Percentiles rank a stretch among this genome's conserved stretches.
Evolutionary conservation across 2,329 filamentous ascomycete species (phyloP).

Genomic region (Apiospora hydei): DNA sequence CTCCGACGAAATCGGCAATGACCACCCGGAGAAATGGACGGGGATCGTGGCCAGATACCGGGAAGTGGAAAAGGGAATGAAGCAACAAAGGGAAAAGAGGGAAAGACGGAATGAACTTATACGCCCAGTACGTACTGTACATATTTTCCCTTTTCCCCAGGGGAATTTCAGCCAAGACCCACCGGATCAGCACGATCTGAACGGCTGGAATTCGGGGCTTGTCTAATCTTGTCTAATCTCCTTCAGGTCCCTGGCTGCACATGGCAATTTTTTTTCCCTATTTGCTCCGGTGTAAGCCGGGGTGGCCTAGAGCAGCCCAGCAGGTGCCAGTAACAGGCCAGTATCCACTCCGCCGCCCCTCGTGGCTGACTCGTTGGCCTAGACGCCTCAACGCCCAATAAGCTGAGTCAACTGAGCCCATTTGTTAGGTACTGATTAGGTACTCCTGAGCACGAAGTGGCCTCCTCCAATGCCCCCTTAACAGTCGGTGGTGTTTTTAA

Average conservation of each 20-base stretch:
- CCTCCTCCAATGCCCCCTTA: neutral
- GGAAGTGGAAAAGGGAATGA: neutral
- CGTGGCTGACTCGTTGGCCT: constrained; percentile 24
- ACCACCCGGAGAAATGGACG: constrained; percentile 6
- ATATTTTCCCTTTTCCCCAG: constrained; percentile 5
- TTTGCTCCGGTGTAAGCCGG: constrained; percentile 3
- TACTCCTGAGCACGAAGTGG: neutral
- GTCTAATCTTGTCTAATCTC: neutral
- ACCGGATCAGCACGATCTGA: constrained; percentile 9
- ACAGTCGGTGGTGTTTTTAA: neutral
- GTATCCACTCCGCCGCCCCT: constrained; percentile 20
- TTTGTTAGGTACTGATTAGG: neutral
- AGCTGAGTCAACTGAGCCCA: constrained; percentile 5
- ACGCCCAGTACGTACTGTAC: neutral
- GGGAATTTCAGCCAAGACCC: neutral
- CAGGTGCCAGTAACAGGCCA: no score
- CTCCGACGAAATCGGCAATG: constrained; percentile 17
- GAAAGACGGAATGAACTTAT: constrained; percentile 3
- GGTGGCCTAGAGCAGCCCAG: neutral
- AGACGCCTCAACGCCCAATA: constrained; percentile 20
- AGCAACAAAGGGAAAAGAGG: neutral
- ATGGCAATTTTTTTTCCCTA: constrained; percentile 16
- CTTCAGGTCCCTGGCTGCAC: neutral
- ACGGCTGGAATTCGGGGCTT: constrained; percentile 21
- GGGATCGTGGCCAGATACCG: neutral